A percentile compares a stretch with the other conserved stretches of the same genome.
Conservation (phyloP, 441 rosid species). For the Croton laevigatus region DNA sequence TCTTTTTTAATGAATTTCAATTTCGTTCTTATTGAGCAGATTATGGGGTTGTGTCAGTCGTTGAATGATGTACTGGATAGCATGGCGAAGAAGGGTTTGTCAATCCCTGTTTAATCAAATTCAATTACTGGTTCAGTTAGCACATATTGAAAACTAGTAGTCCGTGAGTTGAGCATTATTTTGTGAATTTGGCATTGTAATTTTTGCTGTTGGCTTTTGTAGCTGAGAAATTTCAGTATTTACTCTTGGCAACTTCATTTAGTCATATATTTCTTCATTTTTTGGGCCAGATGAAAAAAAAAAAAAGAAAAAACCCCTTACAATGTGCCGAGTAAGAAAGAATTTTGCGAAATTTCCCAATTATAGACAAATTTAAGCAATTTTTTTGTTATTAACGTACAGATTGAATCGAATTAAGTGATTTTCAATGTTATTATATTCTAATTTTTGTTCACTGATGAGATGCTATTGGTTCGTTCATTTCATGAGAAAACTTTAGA, state of each 20-base stretch:
- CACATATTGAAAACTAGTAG: slow-evolving; percentile 3
- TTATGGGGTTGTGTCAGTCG: slow-evolving; percentile 90
- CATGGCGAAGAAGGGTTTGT: slow-evolving; percentile 90
- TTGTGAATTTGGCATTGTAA: slow-evolving; percentile 18
- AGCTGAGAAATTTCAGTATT: background rate
- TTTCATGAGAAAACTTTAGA: too few relatives aligned
- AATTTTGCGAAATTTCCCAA: background rate
- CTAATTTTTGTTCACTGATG: too few relatives aligned
- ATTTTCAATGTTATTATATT: too few relatives aligned
- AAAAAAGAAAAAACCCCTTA: too few relatives aligned
- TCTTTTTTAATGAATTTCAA: background rate
- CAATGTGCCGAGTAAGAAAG: background rate
- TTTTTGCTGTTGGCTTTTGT: background rate
- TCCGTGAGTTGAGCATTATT: slow-evolving; percentile 10
- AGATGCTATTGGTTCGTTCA: too few relatives aligned
- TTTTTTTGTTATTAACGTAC: background rate
- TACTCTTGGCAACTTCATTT: background rate
- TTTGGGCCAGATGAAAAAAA: background rate
- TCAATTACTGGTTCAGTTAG: background rate
- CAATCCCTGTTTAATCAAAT: slow-evolving; percentile 61
- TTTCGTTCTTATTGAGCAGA: slow-evolving; percentile 40
- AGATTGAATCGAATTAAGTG: background rate
- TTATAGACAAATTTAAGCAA: background rate
- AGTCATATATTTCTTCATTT: background rate
- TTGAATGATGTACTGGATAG: slow-evolving; percentile 85